A percentile compares a stretch with the other conserved stretches of the same genome.
These are phyloP conservation scores for Pontederia paniculata DNA, from an alignment of 176 grass and related monocot species.

Conservation along the genomic window DNA sequence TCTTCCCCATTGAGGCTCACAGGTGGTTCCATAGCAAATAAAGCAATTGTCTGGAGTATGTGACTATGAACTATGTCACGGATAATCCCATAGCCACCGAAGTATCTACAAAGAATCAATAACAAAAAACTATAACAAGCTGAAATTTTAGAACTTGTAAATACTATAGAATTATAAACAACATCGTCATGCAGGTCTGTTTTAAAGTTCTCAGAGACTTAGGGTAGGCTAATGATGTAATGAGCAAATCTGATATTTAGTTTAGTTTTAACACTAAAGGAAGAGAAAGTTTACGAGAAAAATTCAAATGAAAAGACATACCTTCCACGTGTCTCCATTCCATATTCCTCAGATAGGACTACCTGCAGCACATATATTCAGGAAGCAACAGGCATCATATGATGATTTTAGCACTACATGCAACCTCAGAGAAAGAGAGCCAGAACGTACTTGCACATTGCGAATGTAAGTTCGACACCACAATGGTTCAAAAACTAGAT, in stretches of 20 bases:
- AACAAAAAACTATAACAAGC: background rate
- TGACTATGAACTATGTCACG: conserved; percentile 90
- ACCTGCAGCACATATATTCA: conserved; percentile 39
- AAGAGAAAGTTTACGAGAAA: no score
- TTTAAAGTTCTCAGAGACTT: no score
- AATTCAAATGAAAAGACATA: conserved; percentile 5
- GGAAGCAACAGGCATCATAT: conserved; percentile 7
- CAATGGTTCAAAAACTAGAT: conserved; percentile 93
- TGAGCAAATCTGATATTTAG: no score
- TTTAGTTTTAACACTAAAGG: no score
- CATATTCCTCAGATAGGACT: conserved; percentile 83
- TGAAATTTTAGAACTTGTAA: background rate
- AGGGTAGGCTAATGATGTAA: no score
- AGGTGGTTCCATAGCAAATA: conserved; percentile 90
- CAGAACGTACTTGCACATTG: conserved; percentile 68
- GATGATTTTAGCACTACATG: conserved; percentile 14
- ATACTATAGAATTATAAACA: no score
- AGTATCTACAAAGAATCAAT: conserved; percentile 41
- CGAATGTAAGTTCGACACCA: conserved; percentile 77
- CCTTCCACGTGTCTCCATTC: conserved; percentile 70
- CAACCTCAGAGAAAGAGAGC: background rate
- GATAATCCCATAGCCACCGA: conserved; percentile 75
- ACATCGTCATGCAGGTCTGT: no score
- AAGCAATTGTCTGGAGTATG: conserved; percentile 81
- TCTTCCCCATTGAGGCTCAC: conserved; percentile 92